phyloP scores from a whole-genome alignment of 768 basidiomycete species.

The Sarcodon sp. region DNA sequence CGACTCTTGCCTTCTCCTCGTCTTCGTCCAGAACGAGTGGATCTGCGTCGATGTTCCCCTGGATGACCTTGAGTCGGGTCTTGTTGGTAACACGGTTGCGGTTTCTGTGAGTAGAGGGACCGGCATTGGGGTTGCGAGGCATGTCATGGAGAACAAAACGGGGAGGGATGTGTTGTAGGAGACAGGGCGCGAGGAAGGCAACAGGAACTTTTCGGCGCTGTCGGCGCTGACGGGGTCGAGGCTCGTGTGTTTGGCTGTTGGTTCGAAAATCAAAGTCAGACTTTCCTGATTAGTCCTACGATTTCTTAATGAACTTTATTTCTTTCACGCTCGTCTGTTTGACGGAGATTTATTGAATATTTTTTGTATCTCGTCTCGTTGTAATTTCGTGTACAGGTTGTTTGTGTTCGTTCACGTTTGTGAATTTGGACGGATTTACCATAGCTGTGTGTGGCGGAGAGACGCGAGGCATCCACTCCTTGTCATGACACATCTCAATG shows the following conservation, averaged over 20 bases:
- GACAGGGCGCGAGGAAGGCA: no score
- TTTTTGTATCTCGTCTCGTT: no score
- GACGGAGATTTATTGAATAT: no score
- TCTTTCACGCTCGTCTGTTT: no score
- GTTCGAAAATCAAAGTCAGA: neutral
- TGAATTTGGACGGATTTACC: no score
- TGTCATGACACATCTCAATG: constrained; percentile 4
- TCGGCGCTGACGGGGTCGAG: neutral
- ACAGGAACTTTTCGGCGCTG: neutral
- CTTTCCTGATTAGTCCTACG: neutral
- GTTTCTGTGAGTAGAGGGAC: constrained; percentile 69
- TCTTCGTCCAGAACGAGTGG: constrained; percentile 75
- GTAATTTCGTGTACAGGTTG: no score
- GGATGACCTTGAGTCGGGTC: constrained; percentile 75
- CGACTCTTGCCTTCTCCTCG: constrained; percentile 71
- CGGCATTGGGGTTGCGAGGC: constrained; percentile 72
- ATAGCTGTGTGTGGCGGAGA: no score
- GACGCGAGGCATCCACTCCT: no score
- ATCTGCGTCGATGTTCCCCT: constrained; percentile 74
- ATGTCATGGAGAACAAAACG: constrained; percentile 63
- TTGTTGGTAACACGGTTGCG: constrained; percentile 90
- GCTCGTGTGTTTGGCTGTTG: neutral
- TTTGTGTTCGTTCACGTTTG: no score
- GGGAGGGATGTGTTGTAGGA: neutral
- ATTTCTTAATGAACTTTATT: no score